Evolutionary conservation across 2,329 filamentous ascomycete genomes (phyloP).

Genomic region (Arthrobotrys conoides): DNA sequence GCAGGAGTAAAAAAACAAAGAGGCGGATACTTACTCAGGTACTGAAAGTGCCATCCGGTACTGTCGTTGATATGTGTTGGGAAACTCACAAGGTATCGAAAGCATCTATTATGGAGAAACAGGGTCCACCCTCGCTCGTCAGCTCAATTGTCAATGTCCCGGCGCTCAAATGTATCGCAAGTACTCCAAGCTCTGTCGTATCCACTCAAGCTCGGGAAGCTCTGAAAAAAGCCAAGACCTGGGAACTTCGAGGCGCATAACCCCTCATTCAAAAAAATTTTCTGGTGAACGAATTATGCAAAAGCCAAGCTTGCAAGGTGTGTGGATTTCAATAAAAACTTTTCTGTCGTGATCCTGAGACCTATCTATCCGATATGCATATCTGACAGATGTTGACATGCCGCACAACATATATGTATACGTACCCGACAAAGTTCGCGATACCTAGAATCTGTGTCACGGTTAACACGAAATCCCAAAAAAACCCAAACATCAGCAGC

Average conservation of each 20-base stretch:
- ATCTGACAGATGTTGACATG: slow-evolving; percentile 18
- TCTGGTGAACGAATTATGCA: slow-evolving; percentile 5
- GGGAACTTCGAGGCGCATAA: slow-evolving; percentile 26
- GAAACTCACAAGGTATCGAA: slow-evolving; percentile 38
- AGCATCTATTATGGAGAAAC: slow-evolving; percentile 41
- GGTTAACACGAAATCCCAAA: slow-evolving; percentile 10
- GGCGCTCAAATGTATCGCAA: slow-evolving; percentile 27
- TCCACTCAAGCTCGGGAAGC: slow-evolving; percentile 13
- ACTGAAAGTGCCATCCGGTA: slow-evolving; percentile 59
- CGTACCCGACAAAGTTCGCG: slow-evolving; percentile 54
- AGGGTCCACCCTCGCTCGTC: slow-evolving; percentile 42
- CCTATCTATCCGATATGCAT: not conserved
- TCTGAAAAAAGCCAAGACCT: slow-evolving; percentile 15
- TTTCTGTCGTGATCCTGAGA: slow-evolving; percentile 4
- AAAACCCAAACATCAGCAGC: slow-evolving; percentile 33
- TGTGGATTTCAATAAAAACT: slow-evolving; percentile 4
- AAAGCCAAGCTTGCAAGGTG: not conserved
- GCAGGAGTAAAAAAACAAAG: slow-evolving; percentile 38
- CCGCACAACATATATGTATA: slow-evolving; percentile 20
- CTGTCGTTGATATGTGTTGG: slow-evolving; percentile 60
- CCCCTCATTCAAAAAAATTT: slow-evolving; percentile 19
- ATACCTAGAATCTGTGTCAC: slow-evolving; percentile 56
- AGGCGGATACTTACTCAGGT: slow-evolving; percentile 50
- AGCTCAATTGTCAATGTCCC: slow-evolving; percentile 4
- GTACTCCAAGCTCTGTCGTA: slow-evolving; percentile 33